Evolutionary conservation across 345 rosid species (phyloP).

Genomic region (Heritiera fomes): DNA sequence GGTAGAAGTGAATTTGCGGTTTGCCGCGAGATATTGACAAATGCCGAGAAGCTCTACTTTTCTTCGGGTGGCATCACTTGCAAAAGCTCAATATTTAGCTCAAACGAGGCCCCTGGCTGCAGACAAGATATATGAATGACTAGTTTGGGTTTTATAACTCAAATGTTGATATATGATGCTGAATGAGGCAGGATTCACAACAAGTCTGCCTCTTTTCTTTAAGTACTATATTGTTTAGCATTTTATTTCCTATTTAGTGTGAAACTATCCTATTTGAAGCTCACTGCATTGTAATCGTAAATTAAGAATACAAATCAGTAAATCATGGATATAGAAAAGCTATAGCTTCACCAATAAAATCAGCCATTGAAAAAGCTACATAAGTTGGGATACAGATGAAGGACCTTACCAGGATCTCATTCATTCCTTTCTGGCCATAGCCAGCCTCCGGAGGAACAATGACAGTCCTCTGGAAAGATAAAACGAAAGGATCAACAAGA

Average conservation of each 20-base stretch:
- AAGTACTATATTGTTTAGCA: not conserved
- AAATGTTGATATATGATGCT: not conserved
- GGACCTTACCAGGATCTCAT: conserved; percentile 75
- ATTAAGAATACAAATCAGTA: not conserved
- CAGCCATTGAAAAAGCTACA: not conserved
- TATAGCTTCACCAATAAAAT: not conserved
- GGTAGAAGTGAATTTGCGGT: not conserved
- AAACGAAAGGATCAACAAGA: not conserved
- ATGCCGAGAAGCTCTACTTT: not conserved
- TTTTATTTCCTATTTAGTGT: too few relatives aligned
- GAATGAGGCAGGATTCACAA: not conserved
- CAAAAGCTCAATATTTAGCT: conserved; percentile 83
- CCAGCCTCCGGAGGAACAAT: conserved; percentile 86
- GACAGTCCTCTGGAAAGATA: conserved; percentile 67
- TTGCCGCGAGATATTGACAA: not conserved
- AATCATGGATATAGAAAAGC: not conserved
- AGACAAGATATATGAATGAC: not conserved
- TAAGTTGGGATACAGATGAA: too few relatives aligned
- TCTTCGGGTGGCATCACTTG: conserved; percentile 45
- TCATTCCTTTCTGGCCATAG: conserved; percentile 82
- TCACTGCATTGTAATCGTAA: not conserved
- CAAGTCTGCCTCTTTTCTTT: not conserved
- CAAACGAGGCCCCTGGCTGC: conserved; percentile 86
- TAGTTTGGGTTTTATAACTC: too few relatives aligned
- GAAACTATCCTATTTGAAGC: too few relatives aligned